These are phyloP conservation scores for Pythium volutum DNA, from an alignment of 352 stramenopile species.

Conservation along the genomic window DNA sequence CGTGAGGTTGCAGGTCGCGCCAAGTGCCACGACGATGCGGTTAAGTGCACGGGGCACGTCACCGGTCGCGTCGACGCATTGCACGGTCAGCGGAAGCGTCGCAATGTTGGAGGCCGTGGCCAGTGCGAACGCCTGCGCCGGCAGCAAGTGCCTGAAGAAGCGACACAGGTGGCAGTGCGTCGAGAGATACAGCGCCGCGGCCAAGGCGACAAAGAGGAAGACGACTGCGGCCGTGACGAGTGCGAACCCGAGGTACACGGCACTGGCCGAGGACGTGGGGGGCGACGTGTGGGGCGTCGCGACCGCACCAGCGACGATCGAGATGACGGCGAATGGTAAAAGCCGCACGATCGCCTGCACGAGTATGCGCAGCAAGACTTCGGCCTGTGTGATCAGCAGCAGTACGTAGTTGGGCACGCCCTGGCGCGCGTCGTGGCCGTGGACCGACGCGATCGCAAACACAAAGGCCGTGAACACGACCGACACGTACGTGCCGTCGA, in stretches of 20 bases:
- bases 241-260: constrained; percentile 44
- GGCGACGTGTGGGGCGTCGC: constrained; percentile 38
- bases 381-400: constrained; percentile 52
- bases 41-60: constrained; percentile 53
- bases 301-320: constrained; percentile 57
- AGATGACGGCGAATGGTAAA: constrained; percentile 65
- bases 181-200: no score
- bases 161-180: constrained; percentile 47
- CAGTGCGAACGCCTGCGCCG: constrained; percentile 66
- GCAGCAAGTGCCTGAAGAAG: constrained; percentile 57
- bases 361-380: constrained; percentile 57
- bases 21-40: constrained; percentile 58
- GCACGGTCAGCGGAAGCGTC: constrained; percentile 69
- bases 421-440: constrained; percentile 44
- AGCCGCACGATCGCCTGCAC: constrained; percentile 61
- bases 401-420: constrained; percentile 56
- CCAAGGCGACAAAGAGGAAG: no score
- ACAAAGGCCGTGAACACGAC: constrained; percentile 66
- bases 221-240: constrained; percentile 38
- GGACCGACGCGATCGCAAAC: constrained; percentile 53
- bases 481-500: constrained; percentile 46
- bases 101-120: constrained; percentile 70
- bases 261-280: constrained; percentile 39
- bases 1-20: constrained; percentile 63
- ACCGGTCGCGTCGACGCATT: constrained; percentile 59